Percentiles rank a stretch among this genome's conserved stretches.
These are phyloP conservation scores for Brasenia schreberi DNA, from an alignment of 164 flowering plant genomes.

Conservation along the genomic window DNA sequence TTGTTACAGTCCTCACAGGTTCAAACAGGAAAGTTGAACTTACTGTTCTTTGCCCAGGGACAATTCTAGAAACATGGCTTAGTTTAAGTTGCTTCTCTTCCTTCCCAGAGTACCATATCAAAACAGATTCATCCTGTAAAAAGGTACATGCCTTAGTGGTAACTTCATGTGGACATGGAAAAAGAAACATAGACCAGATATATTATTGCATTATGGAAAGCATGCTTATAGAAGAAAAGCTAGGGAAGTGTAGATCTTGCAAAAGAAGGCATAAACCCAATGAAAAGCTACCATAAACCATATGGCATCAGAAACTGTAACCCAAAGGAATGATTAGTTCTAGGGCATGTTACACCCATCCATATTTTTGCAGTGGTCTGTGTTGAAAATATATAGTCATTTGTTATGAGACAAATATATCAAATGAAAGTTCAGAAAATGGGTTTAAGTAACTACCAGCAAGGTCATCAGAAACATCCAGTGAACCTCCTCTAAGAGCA, in stretches of 20 bases:
- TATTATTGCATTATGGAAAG: neutral
- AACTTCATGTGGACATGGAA: neutral
- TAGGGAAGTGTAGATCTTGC: neutral
- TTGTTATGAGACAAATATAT: neutral
- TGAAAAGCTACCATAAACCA: neutral
- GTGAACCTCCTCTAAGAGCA: neutral
- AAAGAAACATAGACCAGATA: neutral
- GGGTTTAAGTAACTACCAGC: neutral
- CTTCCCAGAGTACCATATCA: slow-evolving; percentile 91
- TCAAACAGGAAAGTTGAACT: slow-evolving; percentile 14
- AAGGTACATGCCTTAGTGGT: neutral
- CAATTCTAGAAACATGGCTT: slow-evolving; percentile 81
- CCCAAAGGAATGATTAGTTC: neutral
- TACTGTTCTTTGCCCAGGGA: slow-evolving; percentile 96
- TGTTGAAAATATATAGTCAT: too few relatives aligned
- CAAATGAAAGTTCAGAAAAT: neutral
- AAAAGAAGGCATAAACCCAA: neutral
- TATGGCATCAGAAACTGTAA: neutral
- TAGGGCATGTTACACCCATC: too few relatives aligned
- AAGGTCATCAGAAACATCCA: neutral
- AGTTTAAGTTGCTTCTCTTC: slow-evolving; percentile 90
- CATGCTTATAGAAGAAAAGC: neutral
- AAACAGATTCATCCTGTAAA: slow-evolving; percentile 84
- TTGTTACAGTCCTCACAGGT: neutral
- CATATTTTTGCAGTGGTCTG: too few relatives aligned